phyloP scores from a whole-genome alignment of 78 protist species.

The Dictyostelium firmibasis region DNA sequence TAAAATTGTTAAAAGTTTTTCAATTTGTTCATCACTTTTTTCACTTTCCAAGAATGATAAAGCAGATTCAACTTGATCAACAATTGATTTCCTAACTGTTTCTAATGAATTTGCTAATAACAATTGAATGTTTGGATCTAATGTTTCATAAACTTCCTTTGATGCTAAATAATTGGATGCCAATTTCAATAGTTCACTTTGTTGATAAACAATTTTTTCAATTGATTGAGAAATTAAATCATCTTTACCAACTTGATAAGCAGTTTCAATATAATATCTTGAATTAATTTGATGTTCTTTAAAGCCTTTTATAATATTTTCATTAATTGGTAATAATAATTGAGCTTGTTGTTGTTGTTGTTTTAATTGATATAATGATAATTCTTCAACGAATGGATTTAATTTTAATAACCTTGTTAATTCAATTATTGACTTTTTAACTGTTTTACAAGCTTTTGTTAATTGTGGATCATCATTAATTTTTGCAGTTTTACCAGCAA shows the following conservation, averaged over 20 bases:
- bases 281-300: constrained; percentile 32
- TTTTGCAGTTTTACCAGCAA: constrained; percentile 9
- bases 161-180: constrained; percentile 6
- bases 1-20: background rate
- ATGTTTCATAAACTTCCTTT: background rate
- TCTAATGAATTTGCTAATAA: background rate
- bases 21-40: background rate
- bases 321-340: background rate
- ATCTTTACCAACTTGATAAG: constrained; percentile 29
- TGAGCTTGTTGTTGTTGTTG: background rate
- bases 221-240: constrained; percentile 26
- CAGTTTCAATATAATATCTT: constrained; percentile 52
- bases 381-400: constrained; percentile 21
- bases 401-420: constrained; percentile 20
- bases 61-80: constrained; percentile 36
- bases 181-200: constrained; percentile 19
- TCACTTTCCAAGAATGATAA: background rate
- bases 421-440: constrained; percentile 43
- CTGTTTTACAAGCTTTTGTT: constrained; percentile 27
- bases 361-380: background rate
- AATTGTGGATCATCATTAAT: background rate
- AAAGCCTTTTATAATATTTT: background rate
- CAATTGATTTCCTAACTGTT: constrained; percentile 10
- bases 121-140: constrained; percentile 2
- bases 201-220: constrained; percentile 52